These are phyloP conservation scores for Logfia minima DNA, from an alignment of 129 eudicot species.

Conservation along the genomic window DNA sequence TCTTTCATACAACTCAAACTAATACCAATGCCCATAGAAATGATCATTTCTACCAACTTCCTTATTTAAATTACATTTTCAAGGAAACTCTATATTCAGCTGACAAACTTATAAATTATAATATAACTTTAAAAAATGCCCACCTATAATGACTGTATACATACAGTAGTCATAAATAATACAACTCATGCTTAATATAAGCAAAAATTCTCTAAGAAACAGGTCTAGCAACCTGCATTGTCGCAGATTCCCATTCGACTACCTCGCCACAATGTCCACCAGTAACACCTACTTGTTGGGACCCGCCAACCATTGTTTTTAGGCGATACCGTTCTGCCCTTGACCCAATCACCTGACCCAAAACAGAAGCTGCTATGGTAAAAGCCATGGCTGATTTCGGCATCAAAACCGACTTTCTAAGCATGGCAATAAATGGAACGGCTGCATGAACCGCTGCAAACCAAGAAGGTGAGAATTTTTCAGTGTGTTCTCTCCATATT, in stretches of 20 bases:
- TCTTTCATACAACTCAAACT: not conserved
- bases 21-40: not conserved
- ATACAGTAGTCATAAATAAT: not conserved
- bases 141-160: slow-evolving; percentile 6
- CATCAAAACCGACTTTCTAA: slow-evolving; percentile 85
- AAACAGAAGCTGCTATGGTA: slow-evolving; percentile 86
- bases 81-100: not conserved
- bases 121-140: not conserved
- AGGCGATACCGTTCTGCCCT: slow-evolving; percentile 86
- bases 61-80: not conserved
- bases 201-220: slow-evolving; percentile 28
- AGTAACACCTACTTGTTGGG: slow-evolving; percentile 16
- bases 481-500: slow-evolving; percentile 92
- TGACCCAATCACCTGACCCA: slow-evolving; percentile 96
- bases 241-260: slow-evolving; percentile 46
- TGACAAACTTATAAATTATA: not conserved
- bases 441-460: slow-evolving; percentile 98
- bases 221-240: slow-evolving; percentile 42
- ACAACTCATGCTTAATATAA: not conserved
- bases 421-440: slow-evolving; percentile 95
- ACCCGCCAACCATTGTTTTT: slow-evolving; percentile 39
- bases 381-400: slow-evolving; percentile 98
- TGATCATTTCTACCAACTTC: not conserved
- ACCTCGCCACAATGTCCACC: slow-evolving; percentile 50
- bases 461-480: slow-evolving; percentile 93